A percentile compares a stretch with the other conserved stretches of the same genome.
These are phyloP conservation scores for Tetrahymena borealis DNA, from an alignment of 73 alveolate genomes.

Conservation along the genomic window DNA sequence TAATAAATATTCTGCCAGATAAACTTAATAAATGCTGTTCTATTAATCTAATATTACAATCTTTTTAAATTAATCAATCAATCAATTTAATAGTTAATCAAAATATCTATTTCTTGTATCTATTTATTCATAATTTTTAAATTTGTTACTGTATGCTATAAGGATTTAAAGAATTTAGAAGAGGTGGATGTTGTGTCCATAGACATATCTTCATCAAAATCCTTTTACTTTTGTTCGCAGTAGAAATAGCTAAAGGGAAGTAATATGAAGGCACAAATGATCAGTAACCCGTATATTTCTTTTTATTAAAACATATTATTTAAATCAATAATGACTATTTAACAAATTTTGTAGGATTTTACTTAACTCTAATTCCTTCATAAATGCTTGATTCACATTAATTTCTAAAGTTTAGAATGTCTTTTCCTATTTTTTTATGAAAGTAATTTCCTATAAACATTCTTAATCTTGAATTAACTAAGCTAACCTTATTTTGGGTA, in stretches of 20 bases:
- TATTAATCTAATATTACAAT: too few species aligned
- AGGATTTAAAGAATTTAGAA: neutral
- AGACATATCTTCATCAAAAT: neutral
- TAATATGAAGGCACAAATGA: neutral
- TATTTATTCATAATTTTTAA: too few species aligned
- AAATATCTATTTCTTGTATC: too few species aligned
- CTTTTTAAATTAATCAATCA: too few species aligned
- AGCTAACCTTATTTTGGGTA: conserved; percentile 5
- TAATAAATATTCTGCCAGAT: too few species aligned
- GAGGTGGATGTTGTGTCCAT: neutral
- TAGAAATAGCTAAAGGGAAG: neutral
- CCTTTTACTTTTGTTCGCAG: neutral
- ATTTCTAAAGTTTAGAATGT: neutral
- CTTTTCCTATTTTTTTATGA: neutral
- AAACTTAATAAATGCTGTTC: too few species aligned
- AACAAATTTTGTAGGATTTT: neutral
- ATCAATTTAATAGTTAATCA: too few species aligned
- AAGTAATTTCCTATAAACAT: too few species aligned
- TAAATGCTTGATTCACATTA: neutral
- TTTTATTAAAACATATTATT: neutral
- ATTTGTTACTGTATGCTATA: neutral
- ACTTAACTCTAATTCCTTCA: neutral
- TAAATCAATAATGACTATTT: neutral
- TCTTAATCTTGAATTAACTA: too few species aligned
- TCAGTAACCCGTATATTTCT: neutral